Evolutionary conservation across 257 asterid species (phyloP), one percentile per base, ranked within the genome.

Genomic region (Gentiana straminea): DNA sequence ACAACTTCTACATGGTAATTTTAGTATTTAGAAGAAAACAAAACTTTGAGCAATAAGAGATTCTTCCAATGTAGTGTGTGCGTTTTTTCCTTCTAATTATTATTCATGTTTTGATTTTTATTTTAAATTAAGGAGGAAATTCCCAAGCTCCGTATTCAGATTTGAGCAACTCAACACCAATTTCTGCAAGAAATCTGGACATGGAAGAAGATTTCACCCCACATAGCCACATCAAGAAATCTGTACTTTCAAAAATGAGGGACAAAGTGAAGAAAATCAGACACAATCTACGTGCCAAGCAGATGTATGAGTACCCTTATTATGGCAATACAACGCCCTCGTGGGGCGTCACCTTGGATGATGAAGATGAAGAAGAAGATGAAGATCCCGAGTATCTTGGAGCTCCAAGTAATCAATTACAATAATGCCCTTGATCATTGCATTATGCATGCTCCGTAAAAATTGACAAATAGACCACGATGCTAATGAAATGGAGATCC

Each of bases 321-420:
- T 24, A 71, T 2, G 75, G 60, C 49, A 61, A 49, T 57, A 45
- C 5, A 38, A 52, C 76, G 35, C 83, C 82, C 10, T 13, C 86
- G 13, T 73, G 70, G 81, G 84, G 80, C 9, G 78, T 60, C 60
- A 59, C 64, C 58, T 52, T 70, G 68, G 80, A 73, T 5, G 84
- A 76, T 5, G 70, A 70, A 0, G 80, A 69, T 7, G 81, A 72
- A 0, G 70, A 73, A 54, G 62, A 47, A 11, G 81, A 78, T 8
- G 82, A 71, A 9, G 90, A 85, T 66, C 95, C 99, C 37, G 99
- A 92, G 59, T 92, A 81, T 65, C 82, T 83, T 47, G 99, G 99
- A 39, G 99, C 97, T 53, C 99, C 99, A 73, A 92, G 99, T 92
- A 83, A 76, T 24, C 24, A 24, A 24, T 10, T 39, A 34, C 35